These are phyloP conservation scores for Rhododendron vialii DNA, from an alignment of 148 eudicot species.

Conservation along the genomic window DNA sequence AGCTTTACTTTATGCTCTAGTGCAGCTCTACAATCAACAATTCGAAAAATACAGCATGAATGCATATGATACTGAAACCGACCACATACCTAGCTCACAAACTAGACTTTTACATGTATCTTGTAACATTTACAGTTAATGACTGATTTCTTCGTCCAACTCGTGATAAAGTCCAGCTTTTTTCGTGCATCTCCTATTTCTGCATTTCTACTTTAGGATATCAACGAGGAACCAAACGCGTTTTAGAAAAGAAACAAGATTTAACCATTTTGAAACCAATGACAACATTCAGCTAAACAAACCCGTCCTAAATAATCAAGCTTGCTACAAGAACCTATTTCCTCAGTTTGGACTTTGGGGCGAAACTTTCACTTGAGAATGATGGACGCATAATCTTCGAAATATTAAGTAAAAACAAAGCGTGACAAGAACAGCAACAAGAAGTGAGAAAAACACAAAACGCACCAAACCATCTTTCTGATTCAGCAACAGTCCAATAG, in stretches of 20 bases:
- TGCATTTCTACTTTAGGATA: background rate
- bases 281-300: background rate
- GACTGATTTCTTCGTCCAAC: background rate
- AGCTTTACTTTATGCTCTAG: background rate
- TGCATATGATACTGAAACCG: background rate
- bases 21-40: background rate
- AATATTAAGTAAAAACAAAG: background rate
- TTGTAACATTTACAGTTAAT: background rate
- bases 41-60: background rate
- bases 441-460: conserved; percentile 13
- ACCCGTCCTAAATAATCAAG: background rate
- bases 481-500: conserved; percentile 94
- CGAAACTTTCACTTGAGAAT: background rate
- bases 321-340: background rate
- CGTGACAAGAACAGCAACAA: background rate
- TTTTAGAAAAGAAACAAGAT: background rate
- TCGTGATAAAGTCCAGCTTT: background rate
- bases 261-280: background rate
- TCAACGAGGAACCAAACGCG: background rate
- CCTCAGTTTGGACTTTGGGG: background rate
- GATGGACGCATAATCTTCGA: background rate
- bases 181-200: background rate
- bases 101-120: background rate
- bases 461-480: conserved; percentile 94
- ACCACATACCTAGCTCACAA: background rate